These are phyloP conservation scores for Thermochaetoides dissita DNA, from an alignment of 2,329 filamentous ascomycete genomes.

Conservation along the genomic window DNA sequence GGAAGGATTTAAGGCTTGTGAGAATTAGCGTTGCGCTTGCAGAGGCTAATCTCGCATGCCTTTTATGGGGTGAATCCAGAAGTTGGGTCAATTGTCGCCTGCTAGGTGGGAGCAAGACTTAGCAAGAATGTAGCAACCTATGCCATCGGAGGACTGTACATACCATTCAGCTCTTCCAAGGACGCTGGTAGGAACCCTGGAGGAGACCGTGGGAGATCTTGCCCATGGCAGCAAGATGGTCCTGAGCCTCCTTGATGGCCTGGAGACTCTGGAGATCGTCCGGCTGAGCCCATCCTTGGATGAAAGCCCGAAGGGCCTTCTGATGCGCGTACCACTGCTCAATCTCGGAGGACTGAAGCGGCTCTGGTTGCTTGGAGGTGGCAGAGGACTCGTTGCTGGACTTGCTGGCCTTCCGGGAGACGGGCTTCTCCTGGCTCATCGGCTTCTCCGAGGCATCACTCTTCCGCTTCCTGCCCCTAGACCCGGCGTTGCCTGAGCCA, in stretches of 20 bases:
- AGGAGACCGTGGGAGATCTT: slow-evolving; percentile 32
- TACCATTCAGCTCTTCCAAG: slow-evolving; percentile 25
- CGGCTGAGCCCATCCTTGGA: slow-evolving; percentile 34
- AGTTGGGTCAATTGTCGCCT: too few relatives aligned
- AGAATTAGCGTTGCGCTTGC: too few relatives aligned
- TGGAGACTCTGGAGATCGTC: slow-evolving; percentile 39
- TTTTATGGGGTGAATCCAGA: too few relatives aligned
- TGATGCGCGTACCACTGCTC: slow-evolving; percentile 50
- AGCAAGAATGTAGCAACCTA: too few relatives aligned
- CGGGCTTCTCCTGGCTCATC: slow-evolving; percentile 18
- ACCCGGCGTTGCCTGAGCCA: slow-evolving; percentile 19
- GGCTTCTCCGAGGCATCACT: slow-evolving; percentile 31
- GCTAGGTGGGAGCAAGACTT: too few relatives aligned
- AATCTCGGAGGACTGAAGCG: slow-evolving; percentile 10
- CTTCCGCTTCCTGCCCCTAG: slow-evolving; percentile 45
- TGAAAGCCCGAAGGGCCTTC: slow-evolving; percentile 46
- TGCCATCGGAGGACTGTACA: too few relatives aligned
- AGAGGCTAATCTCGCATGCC: too few relatives aligned
- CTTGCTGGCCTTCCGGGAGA: slow-evolving; percentile 33
- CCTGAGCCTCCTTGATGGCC: slow-evolving; percentile 37
- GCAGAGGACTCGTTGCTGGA: slow-evolving; percentile 19
- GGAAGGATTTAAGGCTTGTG: too few relatives aligned
- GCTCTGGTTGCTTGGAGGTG: slow-evolving; percentile 13
- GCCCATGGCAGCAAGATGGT: slow-evolving; percentile 36
- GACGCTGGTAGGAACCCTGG: slow-evolving; percentile 22